Base-by-base conservation (phyloP, 352 stramenopile species). In the Phytophthora pluvialis region DNA sequence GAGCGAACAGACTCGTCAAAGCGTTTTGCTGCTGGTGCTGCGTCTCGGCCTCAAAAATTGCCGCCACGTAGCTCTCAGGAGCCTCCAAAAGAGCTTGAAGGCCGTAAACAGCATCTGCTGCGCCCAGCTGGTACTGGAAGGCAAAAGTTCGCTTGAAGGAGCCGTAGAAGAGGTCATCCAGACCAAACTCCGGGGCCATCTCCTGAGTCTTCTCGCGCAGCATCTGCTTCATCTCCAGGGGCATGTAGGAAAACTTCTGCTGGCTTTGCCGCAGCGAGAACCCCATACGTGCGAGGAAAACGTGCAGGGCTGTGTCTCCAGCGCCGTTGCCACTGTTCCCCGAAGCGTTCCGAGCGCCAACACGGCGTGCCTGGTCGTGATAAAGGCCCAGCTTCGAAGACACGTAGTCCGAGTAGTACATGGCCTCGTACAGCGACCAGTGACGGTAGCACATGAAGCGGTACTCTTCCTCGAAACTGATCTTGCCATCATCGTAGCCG, bases 231-330 rank as follows among this genome's bases (percentile, higher is more conserved):
- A 98, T 88, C 50, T 90, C 78, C 1, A 94, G 74, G 11, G 89
- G 95, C 91, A 99, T 98, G 83, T 99, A 99, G 12, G 88, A 88
- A 78, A 92, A 95, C 57, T 97, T 98, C 64, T 99, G 97, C 60
- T 97, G 84, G 68, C 94, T 99, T 69, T 98, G 85, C 28, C 97
- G 88, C 16, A 99, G 72, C 1, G 93, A 98, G 62, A 98, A 97
- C 9, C 97, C 97, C 97, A 99, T 99, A 55, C 98, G 98, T 4
- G 97, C 97, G 25, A 99, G 77, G 60, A 99, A 91, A 45, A 99
- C 93, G 60, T 97, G 84, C 25, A 98, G 71, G 11, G 79, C 75
- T 7, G 87, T 91, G 52, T 94, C 86, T 25, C 90, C 88, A 9
- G 78, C 62, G 1, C 64, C 65, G 6, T 64, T 73, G 9, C 56